Evolutionary conservation across 257 asterid species (phyloP).

Genomic region (Solanum lycopersicoides): DNA sequence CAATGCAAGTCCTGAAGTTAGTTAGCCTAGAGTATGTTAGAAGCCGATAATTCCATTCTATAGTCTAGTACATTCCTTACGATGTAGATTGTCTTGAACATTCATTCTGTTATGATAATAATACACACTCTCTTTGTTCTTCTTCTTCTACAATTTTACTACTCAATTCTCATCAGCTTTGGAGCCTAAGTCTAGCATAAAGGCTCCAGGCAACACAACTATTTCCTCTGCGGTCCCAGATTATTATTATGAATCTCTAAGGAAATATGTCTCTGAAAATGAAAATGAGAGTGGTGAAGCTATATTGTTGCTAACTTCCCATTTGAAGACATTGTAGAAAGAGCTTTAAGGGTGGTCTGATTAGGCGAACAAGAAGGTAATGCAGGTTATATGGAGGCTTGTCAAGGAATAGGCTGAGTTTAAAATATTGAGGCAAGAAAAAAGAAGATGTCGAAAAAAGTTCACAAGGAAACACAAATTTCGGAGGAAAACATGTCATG

Average conservation of each 20-base stretch:
- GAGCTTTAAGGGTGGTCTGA: constrained; percentile 46
- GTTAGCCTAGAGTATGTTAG: too few relatives aligned
- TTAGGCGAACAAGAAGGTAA: constrained; percentile 65
- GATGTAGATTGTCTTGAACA: too few relatives aligned
- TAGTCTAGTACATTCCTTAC: too few relatives aligned
- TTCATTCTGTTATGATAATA: too few relatives aligned
- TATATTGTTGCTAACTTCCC: constrained; percentile 29
- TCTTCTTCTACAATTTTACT: too few relatives aligned
- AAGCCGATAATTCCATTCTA: too few relatives aligned
- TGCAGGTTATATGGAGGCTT: constrained; percentile 59
- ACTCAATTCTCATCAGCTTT: background rate
- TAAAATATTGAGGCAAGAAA: constrained; percentile 60
- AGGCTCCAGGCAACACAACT: constrained; percentile 1
- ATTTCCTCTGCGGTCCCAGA: constrained; percentile 16
- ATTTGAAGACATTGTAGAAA: constrained; percentile 28
- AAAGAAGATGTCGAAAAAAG: constrained; percentile 42
- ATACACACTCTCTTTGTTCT: too few relatives aligned
- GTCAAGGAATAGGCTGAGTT: constrained; percentile 47
- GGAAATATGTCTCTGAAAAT: constrained; percentile 32
- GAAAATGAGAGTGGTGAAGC: constrained; percentile 40
- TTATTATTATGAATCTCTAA: constrained; percentile 36
- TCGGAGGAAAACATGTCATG: constrained; percentile 36
- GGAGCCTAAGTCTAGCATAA: constrained; percentile 6
- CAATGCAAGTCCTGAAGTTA: background rate
- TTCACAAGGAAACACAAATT: constrained; percentile 41